These are phyloP conservation scores for Basidioascus undulatus DNA, from an alignment of 768 basidiomycete species.

Conservation along the genomic window DNA sequence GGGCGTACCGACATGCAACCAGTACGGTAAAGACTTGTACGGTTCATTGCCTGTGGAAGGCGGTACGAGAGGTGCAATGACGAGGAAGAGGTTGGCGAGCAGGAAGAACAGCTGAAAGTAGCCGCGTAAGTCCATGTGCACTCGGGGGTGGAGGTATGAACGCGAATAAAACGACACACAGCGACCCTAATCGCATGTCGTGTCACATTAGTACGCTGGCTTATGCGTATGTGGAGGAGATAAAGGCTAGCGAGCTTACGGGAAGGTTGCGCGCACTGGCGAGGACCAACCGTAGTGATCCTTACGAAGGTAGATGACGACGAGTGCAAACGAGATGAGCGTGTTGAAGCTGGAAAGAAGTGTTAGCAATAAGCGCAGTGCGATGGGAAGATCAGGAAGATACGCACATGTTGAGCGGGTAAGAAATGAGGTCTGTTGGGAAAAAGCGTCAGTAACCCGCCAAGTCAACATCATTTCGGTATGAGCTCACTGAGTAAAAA, in stretches of 20 bases:
- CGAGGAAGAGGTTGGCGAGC: slow-evolving; percentile 13
- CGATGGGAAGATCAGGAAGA: no score
- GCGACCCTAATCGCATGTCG: slow-evolving; percentile 3
- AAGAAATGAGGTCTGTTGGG: slow-evolving; percentile 9
- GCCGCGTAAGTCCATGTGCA: no score
- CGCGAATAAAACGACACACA: neutral
- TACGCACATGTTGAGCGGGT: slow-evolving; percentile 12
- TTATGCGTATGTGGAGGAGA: no score
- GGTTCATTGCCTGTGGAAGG: slow-evolving; percentile 4
- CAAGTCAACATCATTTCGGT: neutral
- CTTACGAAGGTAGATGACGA: slow-evolving; percentile 7
- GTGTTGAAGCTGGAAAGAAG: no score
- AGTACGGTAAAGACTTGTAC: slow-evolving; percentile 9
- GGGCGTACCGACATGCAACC: slow-evolving; percentile 1
- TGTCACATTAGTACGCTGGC: neutral
- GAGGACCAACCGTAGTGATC: slow-evolving; percentile 5
- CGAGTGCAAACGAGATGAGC: slow-evolving; percentile 8
- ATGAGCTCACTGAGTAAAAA: slow-evolving; percentile 9
- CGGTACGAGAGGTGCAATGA: slow-evolving; percentile 11
- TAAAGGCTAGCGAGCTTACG: no score
- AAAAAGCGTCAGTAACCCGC: neutral
- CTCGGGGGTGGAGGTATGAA: no score
- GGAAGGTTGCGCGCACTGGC: slow-evolving; percentile 7
- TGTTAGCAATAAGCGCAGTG: no score
- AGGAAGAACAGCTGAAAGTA: slow-evolving; percentile 11